Evolutionary conservation across 441 rosid genomes (phyloP), one percentile per base, ranked within the genome.

Genomic region (Aquilaria agallochum): DNA sequence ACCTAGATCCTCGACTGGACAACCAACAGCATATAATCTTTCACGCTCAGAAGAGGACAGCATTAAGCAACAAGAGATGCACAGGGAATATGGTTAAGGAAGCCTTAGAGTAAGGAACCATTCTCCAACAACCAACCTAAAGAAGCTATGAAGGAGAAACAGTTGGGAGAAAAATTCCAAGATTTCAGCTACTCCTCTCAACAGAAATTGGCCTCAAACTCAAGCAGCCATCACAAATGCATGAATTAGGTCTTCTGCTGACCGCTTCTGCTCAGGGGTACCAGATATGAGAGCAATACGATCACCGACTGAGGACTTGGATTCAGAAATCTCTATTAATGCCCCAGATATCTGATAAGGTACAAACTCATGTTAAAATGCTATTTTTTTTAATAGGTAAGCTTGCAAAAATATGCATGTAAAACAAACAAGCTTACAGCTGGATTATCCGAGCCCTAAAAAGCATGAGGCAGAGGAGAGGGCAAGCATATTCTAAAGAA

Each of bases 341-440:
- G 98, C 97, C 78, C 99, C 99, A n/a, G 97, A 95, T 76, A 95
- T 87, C 99, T 95, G 89, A 75, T 77, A 81, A 34, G 65, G 50
- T 67, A 50, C 59, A 61, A 78, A 51, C 30, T 53, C 59, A 31
- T n/a, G 45, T 36, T 13, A 66, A 59, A 67, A 63, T 2, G 10
- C 5, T 42, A 73, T n/a, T 59, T 56, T 50, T 46, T 49, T 53
- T 14, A 53, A 68, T 5, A 4, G 42, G 49, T 7, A 42, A 30
- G 69, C 48, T 66, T 12, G n/a, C 9, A 44, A 56, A 60, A 9
- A 47, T 36, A 31, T 52, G 51, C 5, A 30, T 9, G 42, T 31
- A 8, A 5, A 32, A 47, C 15, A 5, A 14, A 12, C 5, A 32
- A 36, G 7, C 42, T 36, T 36, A 36, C 42, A 36, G 7, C 42